Evolutionary conservation across 768 basidiomycete species (phyloP), one percentile per base, ranked within the genome.

Genomic region (Cystofilobasidium macerans): DNA sequence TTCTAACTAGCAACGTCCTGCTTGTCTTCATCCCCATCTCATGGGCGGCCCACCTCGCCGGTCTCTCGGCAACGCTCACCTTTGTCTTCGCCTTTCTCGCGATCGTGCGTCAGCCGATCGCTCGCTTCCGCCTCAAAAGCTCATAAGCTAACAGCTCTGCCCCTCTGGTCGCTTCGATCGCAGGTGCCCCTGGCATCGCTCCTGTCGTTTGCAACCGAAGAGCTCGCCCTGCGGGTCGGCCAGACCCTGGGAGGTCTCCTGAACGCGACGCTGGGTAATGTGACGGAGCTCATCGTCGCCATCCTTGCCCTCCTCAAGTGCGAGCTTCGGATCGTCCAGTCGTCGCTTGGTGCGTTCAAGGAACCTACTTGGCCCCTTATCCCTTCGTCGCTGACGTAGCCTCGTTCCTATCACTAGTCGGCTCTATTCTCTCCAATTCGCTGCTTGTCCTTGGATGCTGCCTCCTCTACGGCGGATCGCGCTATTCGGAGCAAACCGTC

Each of bases 201-300:
- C n/a, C n/a, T n/a, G n/a, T n/a, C n/a, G n/a, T 68, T 68, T 30
- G 67, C 67, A 22, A 68, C 67, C 9, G 67, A 68, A 45, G 61
- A 68, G 28, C 54, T 68, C 35, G 62, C 61, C 2, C 11, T 68
- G 2, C 32, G 67, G 4, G 67, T 68, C 43, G 67, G 67, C 28
- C 57, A 62, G 48, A 51, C 61, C 11, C 48, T 68, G 4, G 67
- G 67, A 6, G 65, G 67, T 32, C 61, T 68, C 28, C 57, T 65
- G 26, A 68, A 68, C 35, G 67, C 67, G 2, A 68, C 67, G 22
- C 53, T 68, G 4, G 67, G 67, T 28, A 67, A 67, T 30, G 53
- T 53, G 8, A 60, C 61, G 35, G 67, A 68, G 47, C 38, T 68
- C 18, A 62, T 67, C 35, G 60, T 67, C 40, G 36, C 59, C 11